A percentile compares a stretch with the other conserved stretches of the same genome.
Conservation (phyloP, 139 green algal genomes). For the Axilococcus clingmanii region DNA sequence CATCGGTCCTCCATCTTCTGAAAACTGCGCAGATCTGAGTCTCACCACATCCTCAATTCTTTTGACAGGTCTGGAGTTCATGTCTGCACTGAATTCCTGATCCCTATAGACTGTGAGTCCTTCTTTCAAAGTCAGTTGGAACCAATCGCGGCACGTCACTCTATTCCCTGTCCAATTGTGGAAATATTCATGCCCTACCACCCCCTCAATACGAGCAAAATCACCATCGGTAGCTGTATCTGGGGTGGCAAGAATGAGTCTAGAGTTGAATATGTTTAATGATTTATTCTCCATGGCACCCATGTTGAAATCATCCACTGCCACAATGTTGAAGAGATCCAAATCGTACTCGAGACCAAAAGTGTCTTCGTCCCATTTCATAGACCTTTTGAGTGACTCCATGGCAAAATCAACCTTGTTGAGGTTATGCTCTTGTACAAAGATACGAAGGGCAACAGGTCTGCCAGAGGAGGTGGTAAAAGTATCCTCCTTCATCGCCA, state of each 20-base stretch:
- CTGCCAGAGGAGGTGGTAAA: conserved; percentile 71
- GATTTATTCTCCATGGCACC: conserved; percentile 88
- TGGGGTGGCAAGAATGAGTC: conserved; percentile 83
- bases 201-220: conserved; percentile 83
- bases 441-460: conserved; percentile 84
- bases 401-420: conserved; percentile 78
- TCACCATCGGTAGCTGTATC: conserved; percentile 89
- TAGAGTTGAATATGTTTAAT: conserved; percentile 94
- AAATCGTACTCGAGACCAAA: conserved; percentile 95
- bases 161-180: conserved; percentile 96
- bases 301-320: conserved; percentile 97
- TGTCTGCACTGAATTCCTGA: conserved; percentile 89
- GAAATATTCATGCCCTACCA: conserved; percentile 72
- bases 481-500: conserved; percentile 68
- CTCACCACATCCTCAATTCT: conserved; percentile 79
- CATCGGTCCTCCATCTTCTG: conserved; percentile 88
- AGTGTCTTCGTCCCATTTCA: conserved; percentile 84
- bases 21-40: conserved; percentile 81
- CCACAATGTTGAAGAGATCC: conserved; percentile 88
- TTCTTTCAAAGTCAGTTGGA: conserved; percentile 96
- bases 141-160: conserved; percentile 93
- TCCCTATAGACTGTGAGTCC: conserved; percentile 95
- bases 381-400: conserved; percentile 78
- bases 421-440: conserved; percentile 49
- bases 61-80: conserved; percentile 90